Base-by-base conservation (phyloP, 2,329 filamentous ascomycete species). In the Aspergillus caelatus region DNA sequence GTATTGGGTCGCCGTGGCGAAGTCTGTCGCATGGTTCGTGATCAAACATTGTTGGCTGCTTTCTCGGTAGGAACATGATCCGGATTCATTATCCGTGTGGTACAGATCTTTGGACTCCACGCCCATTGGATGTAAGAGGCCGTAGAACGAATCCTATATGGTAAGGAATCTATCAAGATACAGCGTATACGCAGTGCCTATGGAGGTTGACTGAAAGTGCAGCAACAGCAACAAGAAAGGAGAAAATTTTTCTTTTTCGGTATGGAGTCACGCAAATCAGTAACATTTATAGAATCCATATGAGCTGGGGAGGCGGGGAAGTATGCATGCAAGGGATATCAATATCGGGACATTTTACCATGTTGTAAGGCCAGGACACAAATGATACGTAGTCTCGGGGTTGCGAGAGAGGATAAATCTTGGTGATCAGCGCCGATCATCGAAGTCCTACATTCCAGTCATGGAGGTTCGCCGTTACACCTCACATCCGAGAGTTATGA, bases 21-120 rank as follows among this genome's bases (percentile, higher is more conserved):
- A 62, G 9, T 61, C 19, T 23, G 55, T 45, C 21, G 46, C 56
- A n/a, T 62, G 56, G 10, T 23, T 32, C 1, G 48, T 23, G n/a
- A 63, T 62, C 36, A 65, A 46, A 34, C 62, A 62, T 34, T 65
- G 59, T 16, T 62, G 48, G 34, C 62, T 61, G 10, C 21, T 53
- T 52, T 50, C 57, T 23, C 59, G 54, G 39, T 64, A 60, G 36
- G 62, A 41, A 21, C 63, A 54, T 54, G 62, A 34, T 46, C 61
- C 61, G 53, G 60, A 64, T 53, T 58, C 60, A 48, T 64, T 52
- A 28, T 65, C 65, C 36, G 66, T 63, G 52, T 63, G 63, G 55
- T 65, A 61, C 50, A 65, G 43, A 23, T 60, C 60, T 46, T 67
- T 67, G 56, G 58, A 63, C 58, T 64, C 66, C 55, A 57, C 43